Conservation (phyloP, 805 yeast species). For the Kuraishia hungarica region DNA sequence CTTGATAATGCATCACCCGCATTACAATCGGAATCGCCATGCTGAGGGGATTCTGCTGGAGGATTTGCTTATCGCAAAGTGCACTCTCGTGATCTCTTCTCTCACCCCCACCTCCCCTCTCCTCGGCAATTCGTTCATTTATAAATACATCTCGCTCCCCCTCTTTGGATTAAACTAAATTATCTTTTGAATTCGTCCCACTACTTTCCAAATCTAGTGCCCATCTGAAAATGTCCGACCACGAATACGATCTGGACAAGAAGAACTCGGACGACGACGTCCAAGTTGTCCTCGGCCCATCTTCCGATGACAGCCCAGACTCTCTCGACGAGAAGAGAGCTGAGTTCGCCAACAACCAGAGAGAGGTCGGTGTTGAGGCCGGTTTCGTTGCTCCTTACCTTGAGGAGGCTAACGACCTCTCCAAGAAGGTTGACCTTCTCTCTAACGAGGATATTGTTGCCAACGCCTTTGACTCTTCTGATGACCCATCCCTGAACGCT, state of each 20-base stretch:
- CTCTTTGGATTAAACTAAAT: not conserved
- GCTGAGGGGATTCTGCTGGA: not conserved
- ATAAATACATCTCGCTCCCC: not conserved
- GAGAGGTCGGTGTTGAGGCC: not conserved
- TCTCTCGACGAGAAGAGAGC: not conserved
- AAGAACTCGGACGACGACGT: not conserved
- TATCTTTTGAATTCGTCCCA: not conserved
- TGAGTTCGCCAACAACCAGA: not conserved
- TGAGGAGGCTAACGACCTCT: not conserved
- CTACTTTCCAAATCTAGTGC: not conserved
- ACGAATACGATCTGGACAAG: not conserved
- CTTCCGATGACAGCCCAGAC: not conserved
- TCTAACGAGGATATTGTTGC: constrained; percentile 13
- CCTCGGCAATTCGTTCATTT: not conserved
- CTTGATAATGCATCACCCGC: not conserved
- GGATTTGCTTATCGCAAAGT: not conserved
- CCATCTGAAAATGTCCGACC: not conserved
- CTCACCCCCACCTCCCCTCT: not conserved
- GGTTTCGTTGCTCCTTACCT: not conserved
- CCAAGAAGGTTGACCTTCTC: not conserved
- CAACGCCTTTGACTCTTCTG: constrained; percentile 20
- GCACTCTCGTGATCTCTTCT: not conserved
- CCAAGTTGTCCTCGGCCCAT: not conserved
- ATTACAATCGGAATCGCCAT: not conserved
- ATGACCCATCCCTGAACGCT: constrained; percentile 25